These are phyloP conservation scores for Xylaria sp. DNA, from an alignment of 2,329 filamentous ascomycete species.

Conservation along the genomic window DNA sequence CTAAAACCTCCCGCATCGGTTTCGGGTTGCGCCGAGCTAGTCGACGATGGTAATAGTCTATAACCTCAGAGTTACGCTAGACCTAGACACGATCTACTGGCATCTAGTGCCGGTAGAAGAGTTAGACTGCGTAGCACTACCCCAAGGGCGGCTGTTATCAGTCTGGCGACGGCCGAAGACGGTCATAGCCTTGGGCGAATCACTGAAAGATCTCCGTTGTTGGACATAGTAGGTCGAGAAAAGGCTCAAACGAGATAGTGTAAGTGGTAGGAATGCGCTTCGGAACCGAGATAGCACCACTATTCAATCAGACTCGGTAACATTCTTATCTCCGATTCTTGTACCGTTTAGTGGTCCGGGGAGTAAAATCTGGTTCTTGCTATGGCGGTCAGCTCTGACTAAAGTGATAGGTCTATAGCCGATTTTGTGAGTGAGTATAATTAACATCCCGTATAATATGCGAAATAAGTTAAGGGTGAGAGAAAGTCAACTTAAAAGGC, in stretches of 20 bases:
- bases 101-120: background rate
- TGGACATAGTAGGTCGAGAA: background rate
- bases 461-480: background rate
- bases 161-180: background rate
- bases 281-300: background rate
- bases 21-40: too few relatives aligned
- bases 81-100: background rate
- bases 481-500: background rate
- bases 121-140: background rate
- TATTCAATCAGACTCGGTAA: background rate
- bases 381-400: conserved; percentile 16
- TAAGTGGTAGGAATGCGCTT: background rate
- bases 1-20: too few relatives aligned
- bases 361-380: conserved; percentile 6
- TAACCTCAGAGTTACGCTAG: background rate
- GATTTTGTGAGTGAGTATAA: background rate
- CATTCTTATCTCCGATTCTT: background rate
- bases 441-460: conserved; percentile 1
- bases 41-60: too few relatives aligned
- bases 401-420: background rate
- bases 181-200: background rate
- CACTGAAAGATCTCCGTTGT: background rate
- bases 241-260: background rate
- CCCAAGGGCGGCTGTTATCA: background rate
- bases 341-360: background rate